Percentiles rank a stretch among this genome's conserved stretches.
Conservation (phyloP, 2,329 filamentous ascomycete species). For the Phaeosphaeriaceae sp. region DNA sequence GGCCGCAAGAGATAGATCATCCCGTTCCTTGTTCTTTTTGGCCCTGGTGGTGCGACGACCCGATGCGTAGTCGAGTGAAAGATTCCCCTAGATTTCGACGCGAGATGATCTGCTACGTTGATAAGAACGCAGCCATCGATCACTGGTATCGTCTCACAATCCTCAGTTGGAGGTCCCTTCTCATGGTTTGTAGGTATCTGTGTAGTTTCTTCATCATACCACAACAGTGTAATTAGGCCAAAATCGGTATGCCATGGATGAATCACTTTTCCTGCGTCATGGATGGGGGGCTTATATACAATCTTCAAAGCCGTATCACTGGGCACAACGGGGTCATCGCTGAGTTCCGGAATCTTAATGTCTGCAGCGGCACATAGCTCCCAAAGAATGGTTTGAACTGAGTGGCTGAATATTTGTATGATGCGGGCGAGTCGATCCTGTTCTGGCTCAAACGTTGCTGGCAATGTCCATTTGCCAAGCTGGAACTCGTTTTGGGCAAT, state of each 20-base stretch:
- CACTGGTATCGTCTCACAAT: neutral
- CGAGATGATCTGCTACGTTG: constrained; percentile 1
- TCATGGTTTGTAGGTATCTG: neutral
- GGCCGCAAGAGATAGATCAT: neutral
- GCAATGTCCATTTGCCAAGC: neutral
- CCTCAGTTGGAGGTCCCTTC: neutral
- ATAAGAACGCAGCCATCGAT: neutral
- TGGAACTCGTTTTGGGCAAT: neutral
- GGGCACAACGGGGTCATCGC: neutral
- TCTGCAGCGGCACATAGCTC: neutral
- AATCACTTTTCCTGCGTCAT: constrained; percentile 1
- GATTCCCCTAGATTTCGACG: neutral
- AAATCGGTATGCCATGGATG: constrained; percentile 1
- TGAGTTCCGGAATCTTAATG: neutral
- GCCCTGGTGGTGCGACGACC: neutral
- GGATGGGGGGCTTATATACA: neutral
- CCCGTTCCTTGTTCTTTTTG: constrained; percentile 1
- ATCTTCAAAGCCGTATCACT: constrained; percentile 2
- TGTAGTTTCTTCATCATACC: constrained; percentile 3
- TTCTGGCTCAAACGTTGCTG: neutral
- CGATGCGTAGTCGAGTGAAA: neutral
- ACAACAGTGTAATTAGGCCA: neutral
- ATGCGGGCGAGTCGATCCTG: neutral
- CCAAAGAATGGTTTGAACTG: neutral
- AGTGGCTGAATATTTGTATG: neutral